Percentiles rank a stretch among this genome's conserved stretches.
These are phyloP conservation scores for Rosa multiflora DNA, from an alignment of 306 rosid genomes.

Conservation along the genomic window DNA sequence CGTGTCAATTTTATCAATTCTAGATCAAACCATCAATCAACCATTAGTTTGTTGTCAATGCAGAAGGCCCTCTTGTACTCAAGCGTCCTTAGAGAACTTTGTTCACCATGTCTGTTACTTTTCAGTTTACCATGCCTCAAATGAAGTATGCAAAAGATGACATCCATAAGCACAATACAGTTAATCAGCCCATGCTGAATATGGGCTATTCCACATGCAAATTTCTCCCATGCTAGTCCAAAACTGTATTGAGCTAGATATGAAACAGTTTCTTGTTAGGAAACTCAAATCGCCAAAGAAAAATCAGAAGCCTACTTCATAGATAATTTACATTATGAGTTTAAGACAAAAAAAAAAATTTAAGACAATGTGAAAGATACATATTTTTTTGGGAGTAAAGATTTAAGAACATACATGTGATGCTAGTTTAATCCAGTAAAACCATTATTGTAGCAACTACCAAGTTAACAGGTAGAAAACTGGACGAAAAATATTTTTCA, in stretches of 20 bases:
- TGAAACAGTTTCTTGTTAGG: neutral
- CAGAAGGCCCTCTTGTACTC: too few species aligned
- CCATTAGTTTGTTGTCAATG: too few species aligned
- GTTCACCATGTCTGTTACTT: too few species aligned
- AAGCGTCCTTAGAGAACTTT: too few species aligned
- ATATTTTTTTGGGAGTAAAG: neutral
- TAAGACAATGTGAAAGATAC: too few species aligned
- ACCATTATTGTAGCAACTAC: constrained; percentile 6
- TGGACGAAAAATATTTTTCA: neutral
- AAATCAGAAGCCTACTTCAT: neutral
- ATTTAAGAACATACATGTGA: neutral
- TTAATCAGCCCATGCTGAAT: too few species aligned
- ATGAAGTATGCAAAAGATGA: neutral
- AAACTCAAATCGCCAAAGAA: neutral
- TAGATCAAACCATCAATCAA: too few species aligned
- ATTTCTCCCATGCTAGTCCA: too few species aligned
- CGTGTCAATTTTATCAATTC: too few species aligned
- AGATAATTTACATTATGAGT: constrained; percentile 8
- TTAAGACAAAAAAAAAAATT: too few species aligned
- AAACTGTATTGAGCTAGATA: too few species aligned
- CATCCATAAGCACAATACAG: neutral
- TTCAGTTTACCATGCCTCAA: neutral
- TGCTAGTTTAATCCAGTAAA: neutral
- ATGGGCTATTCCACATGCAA: too few species aligned
- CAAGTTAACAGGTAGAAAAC: neutral